phyloP scores from a whole-genome alignment of 768 basidiomycete genomes.

The Daedalea quercina region DNA sequence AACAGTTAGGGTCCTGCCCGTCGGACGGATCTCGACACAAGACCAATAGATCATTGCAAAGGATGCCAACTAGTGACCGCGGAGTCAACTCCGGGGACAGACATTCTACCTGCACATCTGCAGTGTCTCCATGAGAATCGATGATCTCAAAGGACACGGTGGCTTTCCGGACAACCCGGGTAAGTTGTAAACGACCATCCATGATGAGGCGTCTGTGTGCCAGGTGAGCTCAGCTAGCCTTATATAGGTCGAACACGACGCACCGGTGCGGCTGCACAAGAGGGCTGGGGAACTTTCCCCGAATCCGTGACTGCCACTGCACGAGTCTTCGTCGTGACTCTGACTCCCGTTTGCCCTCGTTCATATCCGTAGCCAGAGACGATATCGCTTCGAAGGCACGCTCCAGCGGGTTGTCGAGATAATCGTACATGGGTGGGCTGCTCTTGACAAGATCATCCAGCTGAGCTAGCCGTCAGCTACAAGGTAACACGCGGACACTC shows the following conservation, averaged over 20 bases:
- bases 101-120: slow-evolving; percentile 85
- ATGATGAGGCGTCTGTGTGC: slow-evolving; percentile 74
- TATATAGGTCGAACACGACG: slow-evolving; percentile 15
- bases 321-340: slow-evolving; percentile 90
- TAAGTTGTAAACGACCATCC: slow-evolving; percentile 81
- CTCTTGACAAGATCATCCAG: slow-evolving; percentile 81
- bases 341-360: slow-evolving; percentile 94
- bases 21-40: slow-evolving; percentile 83
- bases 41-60: slow-evolving; percentile 92
- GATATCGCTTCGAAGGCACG: slow-evolving; percentile 85
- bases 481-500: slow-evolving; percentile 3
- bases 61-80: slow-evolving; percentile 68
- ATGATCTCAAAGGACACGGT: slow-evolving; percentile 76
- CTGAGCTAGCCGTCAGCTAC: slow-evolving; percentile 27
- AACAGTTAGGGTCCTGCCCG: slow-evolving; percentile 64
- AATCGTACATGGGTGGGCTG: slow-evolving; percentile 76
- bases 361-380: slow-evolving; percentile 88
- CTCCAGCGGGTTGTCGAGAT: slow-evolving; percentile 77
- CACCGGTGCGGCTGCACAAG: slow-evolving; percentile 96
- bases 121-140: slow-evolving; percentile 69
- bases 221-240: neutral
- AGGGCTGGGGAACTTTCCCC: slow-evolving; percentile 92
- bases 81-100: slow-evolving; percentile 83
- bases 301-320: slow-evolving; percentile 84
- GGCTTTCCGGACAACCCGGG: slow-evolving; percentile 86